A percentile compares a stretch with the other conserved stretches of the same genome.
These are phyloP conservation scores for Aegilops speltoides DNA, from an alignment of 176 grass and related monocot species.

Conservation along the genomic window DNA sequence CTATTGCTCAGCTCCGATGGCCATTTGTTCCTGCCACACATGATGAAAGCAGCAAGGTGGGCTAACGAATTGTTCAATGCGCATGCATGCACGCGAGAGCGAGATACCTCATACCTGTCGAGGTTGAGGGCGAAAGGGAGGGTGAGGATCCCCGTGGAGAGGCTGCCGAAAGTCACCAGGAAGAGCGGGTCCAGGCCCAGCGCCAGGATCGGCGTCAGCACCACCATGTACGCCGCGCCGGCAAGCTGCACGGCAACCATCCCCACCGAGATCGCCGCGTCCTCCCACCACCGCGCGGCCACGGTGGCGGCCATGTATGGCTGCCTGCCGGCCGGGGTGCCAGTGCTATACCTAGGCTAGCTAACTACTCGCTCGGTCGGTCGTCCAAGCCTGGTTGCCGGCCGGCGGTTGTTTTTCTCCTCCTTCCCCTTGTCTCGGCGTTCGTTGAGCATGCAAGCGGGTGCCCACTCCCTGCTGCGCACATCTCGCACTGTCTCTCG, in stretches of 20 bases:
- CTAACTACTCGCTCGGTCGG: conserved; percentile 4
- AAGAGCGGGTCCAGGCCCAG: conserved; percentile 69
- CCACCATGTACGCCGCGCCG: conserved; percentile 67
- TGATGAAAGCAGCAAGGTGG: neutral
- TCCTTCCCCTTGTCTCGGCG: neutral
- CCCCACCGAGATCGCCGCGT: conserved; percentile 52
- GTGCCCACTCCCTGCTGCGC: neutral
- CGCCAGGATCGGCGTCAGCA: conserved; percentile 60
- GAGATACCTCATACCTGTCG: conserved; percentile 44
- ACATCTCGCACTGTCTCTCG: neutral
- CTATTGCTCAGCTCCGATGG: conserved; percentile 42
- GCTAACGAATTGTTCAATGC: neutral
- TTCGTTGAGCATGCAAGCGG: neutral
- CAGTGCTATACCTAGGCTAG: neutral
- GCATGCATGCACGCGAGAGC: neutral
- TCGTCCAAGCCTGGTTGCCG: neutral
- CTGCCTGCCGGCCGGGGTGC: neutral
- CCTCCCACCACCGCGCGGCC: conserved; percentile 46
- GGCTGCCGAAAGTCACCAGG: conserved; percentile 67
- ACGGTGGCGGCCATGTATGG: neutral
- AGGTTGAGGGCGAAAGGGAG: conserved; percentile 54
- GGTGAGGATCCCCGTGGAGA: conserved; percentile 47
- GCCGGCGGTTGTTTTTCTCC: conserved; percentile 8
- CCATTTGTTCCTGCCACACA: conserved; percentile 60
- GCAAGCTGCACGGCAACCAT: conserved; percentile 63